A percentile compares a stretch with the other conserved stretches of the same genome.
phyloP scores from a whole-genome alignment of 2,329 filamentous ascomycete genomes.

The Penicillium griseofulvum region DNA sequence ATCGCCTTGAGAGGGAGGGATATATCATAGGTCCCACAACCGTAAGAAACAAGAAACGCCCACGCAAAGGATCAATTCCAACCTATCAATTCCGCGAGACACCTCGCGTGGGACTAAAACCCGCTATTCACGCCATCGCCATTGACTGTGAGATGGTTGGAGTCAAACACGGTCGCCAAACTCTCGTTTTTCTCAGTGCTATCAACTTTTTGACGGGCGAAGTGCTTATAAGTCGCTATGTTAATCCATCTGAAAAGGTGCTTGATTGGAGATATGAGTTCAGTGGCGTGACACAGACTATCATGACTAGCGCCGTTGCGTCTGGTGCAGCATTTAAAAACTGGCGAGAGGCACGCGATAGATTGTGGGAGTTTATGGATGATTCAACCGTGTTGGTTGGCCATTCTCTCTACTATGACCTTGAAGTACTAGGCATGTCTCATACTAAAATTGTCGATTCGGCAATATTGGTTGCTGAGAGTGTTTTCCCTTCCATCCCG shows the following conservation, averaged over 20 bases:
- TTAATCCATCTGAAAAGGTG: constrained; percentile 1
- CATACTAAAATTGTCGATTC: constrained; percentile 7
- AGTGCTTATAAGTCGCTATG: constrained; percentile 7
- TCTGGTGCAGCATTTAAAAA: constrained; percentile 4
- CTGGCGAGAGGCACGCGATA: constrained; percentile 7
- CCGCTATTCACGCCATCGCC: not conserved
- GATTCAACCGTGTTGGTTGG: constrained; percentile 6
- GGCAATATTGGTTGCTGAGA: constrained; percentile 1
- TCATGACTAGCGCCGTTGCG: constrained; percentile 4
- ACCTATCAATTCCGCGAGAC: not conserved
- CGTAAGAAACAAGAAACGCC: not conserved
- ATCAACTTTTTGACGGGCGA: constrained; percentile 6
- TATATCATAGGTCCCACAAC: constrained; percentile 1
- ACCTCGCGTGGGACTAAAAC: not conserved
- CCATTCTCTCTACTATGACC: constrained; percentile 9
- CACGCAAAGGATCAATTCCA: not conserved
- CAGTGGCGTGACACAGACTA: constrained; percentile 1
- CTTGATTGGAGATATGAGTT: constrained; percentile 5
- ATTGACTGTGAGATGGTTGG: constrained; percentile 11
- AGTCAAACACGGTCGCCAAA: constrained; percentile 2
- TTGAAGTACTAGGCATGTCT: constrained; percentile 7
- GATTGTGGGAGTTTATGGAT: constrained; percentile 6
- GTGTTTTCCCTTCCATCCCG: constrained; percentile 2
- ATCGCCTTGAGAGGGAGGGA: constrained; percentile 5
- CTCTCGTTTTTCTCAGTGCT: constrained; percentile 8